Evolutionary conservation across 352 stramenopile genomes (phyloP).

Genomic region (Globisporangium alternatum): DNA sequence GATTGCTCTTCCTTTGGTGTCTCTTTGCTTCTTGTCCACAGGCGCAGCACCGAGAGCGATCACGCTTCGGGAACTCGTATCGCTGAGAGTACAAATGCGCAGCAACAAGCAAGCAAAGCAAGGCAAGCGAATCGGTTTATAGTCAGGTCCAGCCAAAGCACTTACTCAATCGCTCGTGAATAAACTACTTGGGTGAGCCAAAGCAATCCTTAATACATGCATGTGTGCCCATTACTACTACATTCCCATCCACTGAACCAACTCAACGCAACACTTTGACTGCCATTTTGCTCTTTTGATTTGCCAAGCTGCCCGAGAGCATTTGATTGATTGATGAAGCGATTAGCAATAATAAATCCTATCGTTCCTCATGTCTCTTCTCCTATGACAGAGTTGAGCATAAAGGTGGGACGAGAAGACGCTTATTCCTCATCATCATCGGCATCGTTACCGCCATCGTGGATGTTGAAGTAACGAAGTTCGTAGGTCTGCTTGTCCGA

Average conservation of each 20-base stretch:
- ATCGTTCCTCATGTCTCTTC: not conserved
- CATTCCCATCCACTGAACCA: not conserved
- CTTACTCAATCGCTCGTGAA: constrained; percentile 5
- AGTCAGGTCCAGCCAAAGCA: constrained; percentile 8
- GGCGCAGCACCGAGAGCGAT: constrained; percentile 20
- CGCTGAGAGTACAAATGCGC: constrained; percentile 12
- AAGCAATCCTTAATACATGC: constrained; percentile 5
- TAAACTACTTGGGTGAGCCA: constrained; percentile 1
- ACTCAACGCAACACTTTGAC: not conserved
- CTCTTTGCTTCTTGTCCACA: constrained; percentile 4
- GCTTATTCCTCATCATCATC: constrained; percentile 89
- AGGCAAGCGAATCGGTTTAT: constrained; percentile 1
- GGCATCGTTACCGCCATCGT: constrained; percentile 89
- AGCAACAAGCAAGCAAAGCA: not conserved
- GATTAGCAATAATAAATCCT: constrained; percentile 10
- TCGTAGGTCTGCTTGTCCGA: constrained; percentile 99
- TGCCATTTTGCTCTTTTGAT: not conserved
- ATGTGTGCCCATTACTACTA: not conserved
- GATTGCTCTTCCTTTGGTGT: not conserved
- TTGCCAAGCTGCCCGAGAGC: constrained; percentile 10
- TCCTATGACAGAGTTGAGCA: not conserved
- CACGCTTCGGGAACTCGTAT: constrained; percentile 18
- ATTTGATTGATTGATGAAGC: constrained; percentile 12
- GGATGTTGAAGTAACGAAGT: constrained; percentile 98
- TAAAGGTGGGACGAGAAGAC: not conserved